Percentiles rank a stretch among this genome's conserved stretches.
Evolutionary conservation across 495 filamentous ascomycete species (phyloP).

Genomic region (Penicillium antarcticum): DNA sequence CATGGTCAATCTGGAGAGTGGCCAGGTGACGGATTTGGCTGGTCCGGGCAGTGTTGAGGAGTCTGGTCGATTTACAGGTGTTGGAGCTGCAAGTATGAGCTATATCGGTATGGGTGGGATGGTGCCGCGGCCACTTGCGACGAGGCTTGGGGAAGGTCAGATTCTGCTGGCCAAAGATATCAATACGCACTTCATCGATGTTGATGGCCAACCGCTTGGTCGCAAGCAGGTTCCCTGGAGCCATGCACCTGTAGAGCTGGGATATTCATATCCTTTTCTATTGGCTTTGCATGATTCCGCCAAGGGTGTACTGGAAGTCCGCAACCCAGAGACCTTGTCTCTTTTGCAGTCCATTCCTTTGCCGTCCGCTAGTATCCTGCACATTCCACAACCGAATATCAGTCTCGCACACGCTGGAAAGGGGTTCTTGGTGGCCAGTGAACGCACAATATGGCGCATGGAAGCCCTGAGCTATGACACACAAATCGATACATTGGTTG

Average conservation of each 20-base stretch:
- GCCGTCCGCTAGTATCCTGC: constrained; percentile 73
- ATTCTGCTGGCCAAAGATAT: constrained; percentile 92
- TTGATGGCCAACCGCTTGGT: constrained; percentile 75
- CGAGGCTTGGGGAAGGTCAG: constrained; percentile 76
- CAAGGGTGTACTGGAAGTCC: constrained; percentile 83
- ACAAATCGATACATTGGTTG: constrained; percentile 81
- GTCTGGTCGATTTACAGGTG: constrained; percentile 61
- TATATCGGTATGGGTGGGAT: constrained; percentile 92
- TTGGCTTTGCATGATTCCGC: constrained; percentile 78
- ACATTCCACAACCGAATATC: constrained; percentile 91
- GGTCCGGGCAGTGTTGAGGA: constrained; percentile 74
- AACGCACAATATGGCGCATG: constrained; percentile 93
- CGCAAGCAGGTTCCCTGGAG: constrained; percentile 90
- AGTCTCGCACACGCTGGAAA: constrained; percentile 92
- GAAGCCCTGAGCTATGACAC: constrained; percentile 87
- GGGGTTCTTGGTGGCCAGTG: constrained; percentile 86
- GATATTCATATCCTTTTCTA: constrained; percentile 94
- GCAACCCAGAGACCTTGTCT: constrained; percentile 88
- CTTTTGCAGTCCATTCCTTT: constrained; percentile 81
- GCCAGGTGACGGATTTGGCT: constrained; percentile 68
- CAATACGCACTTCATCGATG: constrained; percentile 88
- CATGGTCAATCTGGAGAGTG: constrained; percentile 76
- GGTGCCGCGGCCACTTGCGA: constrained; percentile 84
- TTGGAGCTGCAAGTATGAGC: constrained; percentile 76
- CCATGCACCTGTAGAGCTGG: constrained; percentile 80